These are phyloP conservation scores for Sphagnum contortum DNA, from an alignment of 225 moss, liverwort and hornwort species.

Conservation along the genomic window DNA sequence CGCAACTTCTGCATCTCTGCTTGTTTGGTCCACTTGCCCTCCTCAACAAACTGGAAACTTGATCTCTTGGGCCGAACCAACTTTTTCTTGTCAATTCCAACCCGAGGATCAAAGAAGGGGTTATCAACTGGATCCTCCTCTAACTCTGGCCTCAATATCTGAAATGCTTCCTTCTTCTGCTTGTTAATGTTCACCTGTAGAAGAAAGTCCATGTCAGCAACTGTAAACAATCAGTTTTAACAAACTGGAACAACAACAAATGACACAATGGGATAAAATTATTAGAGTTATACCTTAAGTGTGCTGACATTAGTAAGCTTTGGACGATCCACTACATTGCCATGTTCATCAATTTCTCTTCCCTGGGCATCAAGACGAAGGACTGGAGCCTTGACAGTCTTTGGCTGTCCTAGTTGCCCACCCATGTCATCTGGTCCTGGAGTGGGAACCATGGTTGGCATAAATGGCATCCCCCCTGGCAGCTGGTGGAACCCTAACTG, in stretches of 20 bases:
- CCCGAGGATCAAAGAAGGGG: conserved; percentile 82
- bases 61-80: conserved; percentile 72
- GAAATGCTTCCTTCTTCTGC: conserved; percentile 96
- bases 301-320: conserved; percentile 94
- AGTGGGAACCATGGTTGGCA: conserved; percentile 81
- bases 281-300: conserved; percentile 46
- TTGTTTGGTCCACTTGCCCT: conserved; percentile 97
- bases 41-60: conserved; percentile 93
- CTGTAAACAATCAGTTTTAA: not conserved
- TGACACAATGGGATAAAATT: not conserved
- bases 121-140: conserved; percentile 84
- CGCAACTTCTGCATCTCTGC: conserved; percentile 91
- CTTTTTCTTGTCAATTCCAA: conserved; percentile 82
- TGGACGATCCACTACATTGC: conserved; percentile 77
- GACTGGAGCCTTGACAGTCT: conserved; percentile 92
- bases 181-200: conserved; percentile 95
- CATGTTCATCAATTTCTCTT: conserved; percentile 91
- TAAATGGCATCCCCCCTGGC: conserved; percentile 60
- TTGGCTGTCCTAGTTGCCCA: conserved; percentile 39
- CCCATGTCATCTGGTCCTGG: conserved; percentile 74
- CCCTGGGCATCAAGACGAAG: conserved; percentile 89
- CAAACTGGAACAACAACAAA: too few relatives aligned
- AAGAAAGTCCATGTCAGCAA: conserved; percentile 2
- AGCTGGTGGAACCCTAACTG: conserved; percentile 97
- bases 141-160: conserved; percentile 89